A percentile compares a stretch with the other conserved stretches of the same genome.
Evolutionary conservation across 1,284 basidiomycete species (phyloP).

Genomic region (Boletus smithii): DNA sequence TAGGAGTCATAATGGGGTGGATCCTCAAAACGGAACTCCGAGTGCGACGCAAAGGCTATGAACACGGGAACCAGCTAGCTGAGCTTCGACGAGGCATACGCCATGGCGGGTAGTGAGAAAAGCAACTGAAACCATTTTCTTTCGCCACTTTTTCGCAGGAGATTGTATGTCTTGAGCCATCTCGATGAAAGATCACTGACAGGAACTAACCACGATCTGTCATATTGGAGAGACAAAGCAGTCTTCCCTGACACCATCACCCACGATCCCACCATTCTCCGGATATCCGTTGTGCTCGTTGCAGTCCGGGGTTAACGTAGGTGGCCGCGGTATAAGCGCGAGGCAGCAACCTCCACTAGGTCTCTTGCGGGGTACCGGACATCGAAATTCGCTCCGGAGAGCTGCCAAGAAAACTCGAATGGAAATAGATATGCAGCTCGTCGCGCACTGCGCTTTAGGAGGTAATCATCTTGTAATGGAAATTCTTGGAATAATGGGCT

Average conservation of each 20-base stretch:
- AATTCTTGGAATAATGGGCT: too few relatives aligned
- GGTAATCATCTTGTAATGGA: background rate
- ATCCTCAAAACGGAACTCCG: too few relatives aligned
- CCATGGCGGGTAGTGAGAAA: slow-evolving; percentile 11
- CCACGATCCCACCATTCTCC: slow-evolving; percentile 2
- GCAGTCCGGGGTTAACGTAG: slow-evolving; percentile 2
- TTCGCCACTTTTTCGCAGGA: background rate
- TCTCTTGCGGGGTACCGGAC: slow-evolving; percentile 10
- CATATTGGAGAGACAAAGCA: background rate
- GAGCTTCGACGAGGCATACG: slow-evolving; percentile 21
- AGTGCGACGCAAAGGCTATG: too few relatives aligned
- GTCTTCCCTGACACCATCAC: background rate
- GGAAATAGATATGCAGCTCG: too few relatives aligned
- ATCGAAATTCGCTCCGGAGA: slow-evolving; percentile 16
- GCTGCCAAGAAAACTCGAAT: too few relatives aligned
- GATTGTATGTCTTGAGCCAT: background rate
- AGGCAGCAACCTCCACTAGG: background rate
- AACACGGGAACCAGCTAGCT: slow-evolving; percentile 25
- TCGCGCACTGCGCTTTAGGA: slow-evolving; percentile 18
- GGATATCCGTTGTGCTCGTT: background rate
- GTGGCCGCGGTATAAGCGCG: slow-evolving; percentile 13
- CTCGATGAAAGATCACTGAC: background rate
- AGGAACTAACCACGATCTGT: background rate
- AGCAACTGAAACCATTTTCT: background rate
- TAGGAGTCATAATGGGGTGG: slow-evolving; percentile 13